These are phyloP conservation scores for Lactarius sanguifluus DNA, from an alignment of 768 basidiomycete genomes.

Conservation along the genomic window DNA sequence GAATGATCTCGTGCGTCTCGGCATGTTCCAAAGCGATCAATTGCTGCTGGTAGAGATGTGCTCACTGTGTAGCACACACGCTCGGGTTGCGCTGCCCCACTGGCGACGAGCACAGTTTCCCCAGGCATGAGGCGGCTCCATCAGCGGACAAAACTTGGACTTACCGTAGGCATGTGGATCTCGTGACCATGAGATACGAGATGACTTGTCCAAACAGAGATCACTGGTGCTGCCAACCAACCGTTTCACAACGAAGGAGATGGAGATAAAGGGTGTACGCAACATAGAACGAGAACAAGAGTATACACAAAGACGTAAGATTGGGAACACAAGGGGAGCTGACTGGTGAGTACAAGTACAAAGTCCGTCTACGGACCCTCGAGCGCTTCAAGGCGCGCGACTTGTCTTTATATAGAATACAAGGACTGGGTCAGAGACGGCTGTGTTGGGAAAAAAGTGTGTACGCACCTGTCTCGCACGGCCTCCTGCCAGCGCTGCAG, in stretches of 20 bases:
- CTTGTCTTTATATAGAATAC: conserved; percentile 18
- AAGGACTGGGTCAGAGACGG: neutral
- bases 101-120: neutral
- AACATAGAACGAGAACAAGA: conserved; percentile 8
- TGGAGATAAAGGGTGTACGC: neutral
- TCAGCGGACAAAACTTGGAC: neutral
- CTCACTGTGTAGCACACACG: neutral
- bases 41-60: neutral
- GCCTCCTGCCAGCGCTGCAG: conserved; percentile 96
- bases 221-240: neutral
- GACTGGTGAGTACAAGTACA: neutral
- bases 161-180: neutral
- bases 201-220: neutral
- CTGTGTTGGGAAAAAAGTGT: neutral
- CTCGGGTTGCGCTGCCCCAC: neutral
- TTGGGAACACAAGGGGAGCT: neutral
- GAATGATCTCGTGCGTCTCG: neutral
- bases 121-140: neutral
- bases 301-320: conserved; percentile 5
- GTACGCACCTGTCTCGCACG: conserved; percentile 73
- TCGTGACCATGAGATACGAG: neutral
- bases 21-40: neutral
- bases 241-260: neutral
- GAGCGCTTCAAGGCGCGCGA: conserved; percentile 28
- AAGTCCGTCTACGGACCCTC: conserved; percentile 13